Percentiles rank a stretch among this genome's conserved stretches.
Evolutionary conservation across 1,139 yeast genomes (phyloP).

Genomic region (Saccharomycopsis hybrid): DNA sequence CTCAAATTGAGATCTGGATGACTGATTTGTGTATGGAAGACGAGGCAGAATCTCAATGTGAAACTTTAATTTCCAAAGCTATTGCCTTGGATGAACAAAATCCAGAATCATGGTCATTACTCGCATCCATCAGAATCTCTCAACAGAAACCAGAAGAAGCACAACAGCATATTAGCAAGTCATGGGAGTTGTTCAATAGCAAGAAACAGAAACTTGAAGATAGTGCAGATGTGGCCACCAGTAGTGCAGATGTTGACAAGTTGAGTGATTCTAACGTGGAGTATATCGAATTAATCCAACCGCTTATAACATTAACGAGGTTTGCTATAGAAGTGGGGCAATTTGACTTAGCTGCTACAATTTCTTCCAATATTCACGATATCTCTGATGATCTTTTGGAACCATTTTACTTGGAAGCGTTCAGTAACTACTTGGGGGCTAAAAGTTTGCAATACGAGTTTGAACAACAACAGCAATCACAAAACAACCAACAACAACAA

Average conservation of each 20-base stretch:
- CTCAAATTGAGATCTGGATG: conserved; percentile 97
- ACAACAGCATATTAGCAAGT: conserved; percentile 51
- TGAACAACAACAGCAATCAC: neutral
- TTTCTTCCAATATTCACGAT: conserved; percentile 58
- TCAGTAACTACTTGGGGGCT: conserved; percentile 58
- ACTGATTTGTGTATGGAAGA: conserved; percentile 95
- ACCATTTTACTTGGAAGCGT: conserved; percentile 73
- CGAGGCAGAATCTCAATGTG: conserved; percentile 79
- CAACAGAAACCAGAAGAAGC: conserved; percentile 80
- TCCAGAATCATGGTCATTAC: conserved; percentile 76
- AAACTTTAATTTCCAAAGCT: conserved; percentile 54
- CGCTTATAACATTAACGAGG: conserved; percentile 62
- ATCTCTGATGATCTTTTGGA: conserved; percentile 82
- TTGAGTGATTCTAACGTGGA: conserved; percentile 36
- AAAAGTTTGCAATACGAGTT: conserved; percentile 33
- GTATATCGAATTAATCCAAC: conserved; percentile 58
- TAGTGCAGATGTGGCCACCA: conserved; percentile 29
- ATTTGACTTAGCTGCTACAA: conserved; percentile 57
- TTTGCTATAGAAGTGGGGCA: conserved; percentile 72
- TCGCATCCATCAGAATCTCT: conserved; percentile 85
- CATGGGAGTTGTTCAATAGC: conserved; percentile 64
- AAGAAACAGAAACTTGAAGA: conserved; percentile 48
- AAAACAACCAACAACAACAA: neutral
- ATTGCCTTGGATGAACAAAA: conserved; percentile 45
- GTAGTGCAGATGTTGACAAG: conserved; percentile 24